Base-by-base conservation (phyloP, 768 basidiomycete genomes). In the Lactifluus subvellereus region DNA sequence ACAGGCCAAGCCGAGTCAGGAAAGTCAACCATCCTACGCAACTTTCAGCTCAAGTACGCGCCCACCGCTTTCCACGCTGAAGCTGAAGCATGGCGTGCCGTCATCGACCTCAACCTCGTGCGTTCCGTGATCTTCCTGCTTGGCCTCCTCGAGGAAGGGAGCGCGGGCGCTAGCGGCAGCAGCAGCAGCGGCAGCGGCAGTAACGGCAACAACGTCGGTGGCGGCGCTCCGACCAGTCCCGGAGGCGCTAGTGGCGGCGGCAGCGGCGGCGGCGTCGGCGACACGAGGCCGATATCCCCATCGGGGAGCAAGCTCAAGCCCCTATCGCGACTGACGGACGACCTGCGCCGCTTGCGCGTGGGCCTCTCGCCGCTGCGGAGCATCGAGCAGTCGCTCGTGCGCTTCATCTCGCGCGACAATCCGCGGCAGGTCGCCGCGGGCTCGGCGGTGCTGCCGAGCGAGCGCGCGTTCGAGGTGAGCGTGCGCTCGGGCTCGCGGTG, bases 71-170 rank as follows among this genome's bases (percentile, higher is more conserved):
- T 87, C 66, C 73, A 78, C 47, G 77, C 79, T 2, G 84, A 87
- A 76, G 74, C 78, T 6, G 79, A 78, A 51, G 74, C 81, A 47
- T 88, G 86, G 86, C 78, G 84, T 45, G 81, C 84, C 3, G 81
- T 87, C 63, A 84, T 88, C 60, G 81, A 85, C 70, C 80, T 87
- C 69, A 87, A 88, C 71, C 82, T 88, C 66, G 79, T 86, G 65
- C 82, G 83, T 57, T 77, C 78, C 32, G 76, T 81, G 54, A 77
- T 77, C 67, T 76, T 75, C 64, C 72, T 82, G 56, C 70, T 81
- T 38, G 77, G 76, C 54, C 40, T 73, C 57, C 77, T 83, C 62
- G 63, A 53, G n/a, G 66, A 67, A 35, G 13, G 56, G 14, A 16
- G 30, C 30, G 8, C 38, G 20, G 4, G 35, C 14, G 30, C n/a